Conservation (phyloP, 345 rosid species). For the Lagerstroemia speciosa region DNA sequence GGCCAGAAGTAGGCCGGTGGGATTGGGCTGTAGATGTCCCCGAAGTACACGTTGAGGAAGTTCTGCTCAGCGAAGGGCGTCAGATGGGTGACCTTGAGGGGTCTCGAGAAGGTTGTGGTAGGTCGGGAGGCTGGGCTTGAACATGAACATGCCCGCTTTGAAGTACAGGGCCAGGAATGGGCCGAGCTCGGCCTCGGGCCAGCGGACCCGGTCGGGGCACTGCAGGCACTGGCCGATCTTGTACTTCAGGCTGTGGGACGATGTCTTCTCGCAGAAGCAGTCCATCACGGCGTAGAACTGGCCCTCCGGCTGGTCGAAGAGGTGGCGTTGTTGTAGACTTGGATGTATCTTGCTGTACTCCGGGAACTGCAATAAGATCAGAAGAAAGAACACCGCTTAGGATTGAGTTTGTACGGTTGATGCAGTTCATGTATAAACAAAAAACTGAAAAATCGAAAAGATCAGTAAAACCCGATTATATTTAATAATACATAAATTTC, state of each 20-base stretch:
- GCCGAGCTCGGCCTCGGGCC: conserved; percentile 26
- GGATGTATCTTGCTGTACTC: conserved; percentile 30
- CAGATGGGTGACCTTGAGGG: conserved; percentile 27
- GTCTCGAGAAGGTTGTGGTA: conserved; percentile 25
- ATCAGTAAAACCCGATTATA: no score
- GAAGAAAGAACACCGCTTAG: no score
- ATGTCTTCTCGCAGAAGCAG: conserved; percentile 45
- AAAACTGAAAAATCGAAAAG: no score
- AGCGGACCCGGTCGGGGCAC: conserved; percentile 32
- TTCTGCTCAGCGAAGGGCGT: conserved; percentile 56
- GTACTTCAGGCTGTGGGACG: conserved; percentile 31
- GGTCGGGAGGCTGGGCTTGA: conserved; percentile 35
- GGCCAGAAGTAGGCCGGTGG: conserved; percentile 30
- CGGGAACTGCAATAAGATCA: conserved; percentile 18
- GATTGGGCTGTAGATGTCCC: conserved; percentile 30
- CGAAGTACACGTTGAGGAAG: conserved; percentile 43
- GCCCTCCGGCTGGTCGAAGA: conserved; percentile 28
- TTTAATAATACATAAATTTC: no score
- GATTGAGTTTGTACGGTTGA: no score
- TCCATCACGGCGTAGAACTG: conserved; percentile 44
- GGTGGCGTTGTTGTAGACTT: conserved; percentile 31
- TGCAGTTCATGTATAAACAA: no score
- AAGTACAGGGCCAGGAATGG: conserved; percentile 31
- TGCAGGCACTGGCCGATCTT: conserved; percentile 48
- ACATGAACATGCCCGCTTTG: no score